phyloP scores from a whole-genome alignment of 331 rosid genomes.

The Erythrophleum ivorense region DNA sequence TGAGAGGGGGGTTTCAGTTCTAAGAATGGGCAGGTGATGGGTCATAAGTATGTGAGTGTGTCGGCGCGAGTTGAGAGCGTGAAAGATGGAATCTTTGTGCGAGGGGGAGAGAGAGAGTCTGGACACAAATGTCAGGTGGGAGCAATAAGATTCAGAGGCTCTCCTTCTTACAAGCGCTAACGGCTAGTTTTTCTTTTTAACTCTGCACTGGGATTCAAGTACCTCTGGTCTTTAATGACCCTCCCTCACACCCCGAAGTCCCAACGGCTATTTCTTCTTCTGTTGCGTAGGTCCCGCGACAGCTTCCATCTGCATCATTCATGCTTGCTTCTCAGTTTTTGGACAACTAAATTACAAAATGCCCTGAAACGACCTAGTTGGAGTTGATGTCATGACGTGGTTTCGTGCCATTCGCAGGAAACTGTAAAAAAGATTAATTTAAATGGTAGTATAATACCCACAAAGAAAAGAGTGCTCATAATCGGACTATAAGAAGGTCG shows the following conservation, averaged over 20 bases:
- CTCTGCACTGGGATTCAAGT: conserved; percentile 27
- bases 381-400: neutral
- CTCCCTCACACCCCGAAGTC: conserved; percentile 47
- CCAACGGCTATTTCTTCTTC: conserved; percentile 65
- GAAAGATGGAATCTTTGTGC: conserved; percentile 57
- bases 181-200: conserved; percentile 71
- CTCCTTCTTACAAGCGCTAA: conserved; percentile 47
- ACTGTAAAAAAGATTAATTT: no score
- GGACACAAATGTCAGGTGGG: conserved; percentile 64
- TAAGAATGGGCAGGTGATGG: conserved; percentile 2
- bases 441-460: no score
- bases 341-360: conserved; percentile 34
- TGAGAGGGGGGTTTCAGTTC: neutral
- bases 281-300: conserved; percentile 32
- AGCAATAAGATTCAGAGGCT: conserved; percentile 46
- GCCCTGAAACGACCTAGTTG: neutral
- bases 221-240: conserved; percentile 44
- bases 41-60: neutral
- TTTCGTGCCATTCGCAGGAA: neutral
- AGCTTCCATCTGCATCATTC: conserved; percentile 15
- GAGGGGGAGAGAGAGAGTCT: conserved; percentile 49
- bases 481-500: neutral
- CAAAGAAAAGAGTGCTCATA: neutral
- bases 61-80: conserved; percentile 44
- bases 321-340: neutral